phyloP scores from a whole-genome alignment of 805 yeast species.

The Kodamaea lidongshanica region DNA sequence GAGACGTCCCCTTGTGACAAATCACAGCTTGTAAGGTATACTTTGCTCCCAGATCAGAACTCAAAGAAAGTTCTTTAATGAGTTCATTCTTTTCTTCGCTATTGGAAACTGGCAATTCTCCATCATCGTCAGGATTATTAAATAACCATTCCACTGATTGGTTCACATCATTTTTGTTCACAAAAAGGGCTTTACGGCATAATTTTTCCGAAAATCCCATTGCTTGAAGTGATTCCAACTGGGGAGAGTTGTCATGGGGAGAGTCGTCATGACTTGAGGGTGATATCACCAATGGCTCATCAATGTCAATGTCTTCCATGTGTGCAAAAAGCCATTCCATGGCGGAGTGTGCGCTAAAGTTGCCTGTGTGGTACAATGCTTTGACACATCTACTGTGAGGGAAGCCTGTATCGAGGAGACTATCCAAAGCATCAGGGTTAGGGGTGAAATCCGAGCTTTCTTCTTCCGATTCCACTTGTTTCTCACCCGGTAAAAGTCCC shows the following conservation, averaged over 20 bases:
- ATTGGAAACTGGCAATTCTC: slow-evolving; percentile 39
- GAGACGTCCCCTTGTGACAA: slow-evolving; percentile 85
- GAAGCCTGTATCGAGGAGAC: slow-evolving; percentile 82
- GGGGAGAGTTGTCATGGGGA: slow-evolving; percentile 21
- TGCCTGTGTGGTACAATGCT: slow-evolving; percentile 72
- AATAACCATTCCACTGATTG: slow-evolving; percentile 91
- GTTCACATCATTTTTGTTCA: slow-evolving; percentile 58
- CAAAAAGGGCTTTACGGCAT: slow-evolving; percentile 64
- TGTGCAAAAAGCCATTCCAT: slow-evolving; percentile 88
- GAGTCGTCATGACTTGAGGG: slow-evolving; percentile 10
- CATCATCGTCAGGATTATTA: slow-evolving; percentile 71
- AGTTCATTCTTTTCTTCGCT: slow-evolving; percentile 15
- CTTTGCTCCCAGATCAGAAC: slow-evolving; percentile 14
- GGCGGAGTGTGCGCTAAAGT: slow-evolving; percentile 59
- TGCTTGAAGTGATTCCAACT: slow-evolving; percentile 42
- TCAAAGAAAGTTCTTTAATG: slow-evolving; percentile 10
- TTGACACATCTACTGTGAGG: slow-evolving; percentile 56
- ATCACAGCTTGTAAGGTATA: slow-evolving; percentile 59
- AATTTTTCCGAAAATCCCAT: slow-evolving; percentile 77
- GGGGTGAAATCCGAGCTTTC: slow-evolving; percentile 39
- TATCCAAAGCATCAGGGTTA: slow-evolving; percentile 46
- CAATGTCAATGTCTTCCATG: slow-evolving; percentile 78
- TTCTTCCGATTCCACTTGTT: slow-evolving; percentile 15
- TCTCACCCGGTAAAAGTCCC: slow-evolving; percentile 32
- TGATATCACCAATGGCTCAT: slow-evolving; percentile 45